Conservation (phyloP, 768 basidiomycete genomes). For the Trametes punicea region DNA sequence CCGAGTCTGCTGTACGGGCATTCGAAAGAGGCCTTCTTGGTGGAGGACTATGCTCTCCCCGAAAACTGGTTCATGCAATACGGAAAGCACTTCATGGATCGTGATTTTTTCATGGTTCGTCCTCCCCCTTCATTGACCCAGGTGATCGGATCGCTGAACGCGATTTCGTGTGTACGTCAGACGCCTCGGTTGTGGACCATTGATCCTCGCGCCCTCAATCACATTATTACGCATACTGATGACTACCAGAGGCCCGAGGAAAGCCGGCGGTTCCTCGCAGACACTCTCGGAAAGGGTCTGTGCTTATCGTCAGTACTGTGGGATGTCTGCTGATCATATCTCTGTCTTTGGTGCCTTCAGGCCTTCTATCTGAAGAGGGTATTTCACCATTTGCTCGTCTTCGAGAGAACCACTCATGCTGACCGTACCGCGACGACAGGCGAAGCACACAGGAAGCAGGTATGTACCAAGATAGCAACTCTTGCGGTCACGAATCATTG, state of each 20-base stretch:
- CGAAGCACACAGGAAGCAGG: not conserved
- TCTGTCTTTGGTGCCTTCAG: not conserved
- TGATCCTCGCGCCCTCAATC: conserved; percentile 60
- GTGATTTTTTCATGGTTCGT: conserved; percentile 42
- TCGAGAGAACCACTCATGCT: no score
- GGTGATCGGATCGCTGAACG: no score
- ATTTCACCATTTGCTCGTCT: not conserved
- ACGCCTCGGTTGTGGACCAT: conserved; percentile 20
- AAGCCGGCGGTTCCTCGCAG: conserved; percentile 22
- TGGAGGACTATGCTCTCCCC: conserved; percentile 35
- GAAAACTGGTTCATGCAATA: conserved; percentile 46
- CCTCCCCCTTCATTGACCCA: no score
- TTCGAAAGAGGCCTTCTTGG: conserved; percentile 40
- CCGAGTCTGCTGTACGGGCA: conserved; percentile 49
- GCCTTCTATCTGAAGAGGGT: not conserved
- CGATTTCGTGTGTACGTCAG: not conserved
- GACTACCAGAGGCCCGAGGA: conserved; percentile 55
- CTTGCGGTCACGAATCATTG: not conserved
- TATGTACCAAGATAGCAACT: not conserved
- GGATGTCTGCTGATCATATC: not conserved
- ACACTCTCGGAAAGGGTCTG: not conserved
- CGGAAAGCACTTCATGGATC: conserved; percentile 44
- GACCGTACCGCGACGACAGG: no score
- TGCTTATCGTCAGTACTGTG: not conserved
- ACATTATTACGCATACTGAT: conserved; percentile 56